phyloP scores from a whole-genome alignment of 257 asterid species.

The Leptodermis oblonga region DNA sequence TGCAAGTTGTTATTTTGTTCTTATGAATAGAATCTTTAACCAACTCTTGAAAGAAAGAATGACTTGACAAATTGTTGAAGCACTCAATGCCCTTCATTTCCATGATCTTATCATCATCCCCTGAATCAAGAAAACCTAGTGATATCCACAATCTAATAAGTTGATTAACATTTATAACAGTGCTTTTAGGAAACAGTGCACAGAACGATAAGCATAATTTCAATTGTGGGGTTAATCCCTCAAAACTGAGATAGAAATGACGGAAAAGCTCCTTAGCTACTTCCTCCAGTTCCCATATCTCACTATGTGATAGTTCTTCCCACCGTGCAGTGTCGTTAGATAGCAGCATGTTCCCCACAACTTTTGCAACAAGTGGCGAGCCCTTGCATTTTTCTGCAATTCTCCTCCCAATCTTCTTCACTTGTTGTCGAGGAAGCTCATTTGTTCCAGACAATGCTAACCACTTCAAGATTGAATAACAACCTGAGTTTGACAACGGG shows the following conservation, averaged over 20 bases:
- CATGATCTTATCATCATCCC: neutral
- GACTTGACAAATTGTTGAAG: neutral
- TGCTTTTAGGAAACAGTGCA: neutral
- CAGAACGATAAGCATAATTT: neutral
- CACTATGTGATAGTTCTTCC: neutral
- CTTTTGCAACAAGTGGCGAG: neutral
- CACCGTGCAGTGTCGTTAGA: neutral
- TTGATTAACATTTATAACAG: neutral
- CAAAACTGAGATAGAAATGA: no score
- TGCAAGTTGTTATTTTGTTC: neutral
- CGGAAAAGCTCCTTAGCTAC: no score
- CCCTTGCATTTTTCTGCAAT: neutral
- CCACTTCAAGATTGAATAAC: constrained; percentile 12
- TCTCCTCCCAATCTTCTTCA: neutral
- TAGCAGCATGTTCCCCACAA: neutral
- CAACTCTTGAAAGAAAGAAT: neutral
- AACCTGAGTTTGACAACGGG: neutral
- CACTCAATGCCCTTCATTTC: neutral
- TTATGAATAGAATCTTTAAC: neutral
- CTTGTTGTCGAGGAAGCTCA: neutral
- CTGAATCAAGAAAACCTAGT: neutral
- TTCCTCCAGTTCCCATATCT: neutral
- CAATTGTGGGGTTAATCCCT: neutral
- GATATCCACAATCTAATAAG: neutral
- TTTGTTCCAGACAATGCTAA: neutral